Conservation (phyloP, 768 basidiomycete species). For the Trametes maxima region DNA sequence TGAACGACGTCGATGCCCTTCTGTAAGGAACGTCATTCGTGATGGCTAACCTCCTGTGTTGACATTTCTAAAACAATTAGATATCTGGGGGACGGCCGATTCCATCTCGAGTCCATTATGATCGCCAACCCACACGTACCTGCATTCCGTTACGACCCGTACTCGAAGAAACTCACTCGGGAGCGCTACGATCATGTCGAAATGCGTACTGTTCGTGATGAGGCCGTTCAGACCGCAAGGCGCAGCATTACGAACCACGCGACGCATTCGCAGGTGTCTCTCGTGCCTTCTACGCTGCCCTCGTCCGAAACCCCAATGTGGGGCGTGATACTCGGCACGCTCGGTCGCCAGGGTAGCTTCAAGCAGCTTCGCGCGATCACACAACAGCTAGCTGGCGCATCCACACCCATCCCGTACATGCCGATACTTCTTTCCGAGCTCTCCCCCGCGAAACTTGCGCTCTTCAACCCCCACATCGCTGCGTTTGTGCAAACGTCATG, state of each 20-base stretch:
- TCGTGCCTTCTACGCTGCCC: slow-evolving; percentile 6
- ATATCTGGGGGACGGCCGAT: slow-evolving; percentile 96
- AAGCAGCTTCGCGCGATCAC: slow-evolving; percentile 85
- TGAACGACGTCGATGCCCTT: slow-evolving; percentile 84
- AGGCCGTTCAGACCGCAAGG: slow-evolving; percentile 76
- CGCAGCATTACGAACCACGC: slow-evolving; percentile 50
- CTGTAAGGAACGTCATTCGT: slow-evolving; percentile 59
- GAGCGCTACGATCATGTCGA: slow-evolving; percentile 88
- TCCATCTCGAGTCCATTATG: slow-evolving; percentile 99
- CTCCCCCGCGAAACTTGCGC: slow-evolving; percentile 89
- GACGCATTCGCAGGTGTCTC: slow-evolving; percentile 12
- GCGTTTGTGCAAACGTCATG: slow-evolving; percentile 97
- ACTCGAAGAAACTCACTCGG: slow-evolving; percentile 94
- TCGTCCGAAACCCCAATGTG: slow-evolving; percentile 48
- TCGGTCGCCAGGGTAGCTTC: slow-evolving; percentile 93
- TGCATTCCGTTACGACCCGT: slow-evolving; percentile 97
- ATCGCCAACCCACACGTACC: slow-evolving; percentile 96
- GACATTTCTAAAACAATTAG: slow-evolving; percentile 42
- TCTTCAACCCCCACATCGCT: slow-evolving; percentile 80
- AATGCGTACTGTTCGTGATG: slow-evolving; percentile 76
- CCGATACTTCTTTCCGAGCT: slow-evolving; percentile 94
- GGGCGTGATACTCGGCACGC: slow-evolving; percentile 93
- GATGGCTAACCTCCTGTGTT: neutral
- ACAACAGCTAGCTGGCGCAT: slow-evolving; percentile 60
- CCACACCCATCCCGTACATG: slow-evolving; percentile 68